Evolutionary conservation across 441 rosid species (phyloP).

Genomic region (Jatropha multifida): DNA sequence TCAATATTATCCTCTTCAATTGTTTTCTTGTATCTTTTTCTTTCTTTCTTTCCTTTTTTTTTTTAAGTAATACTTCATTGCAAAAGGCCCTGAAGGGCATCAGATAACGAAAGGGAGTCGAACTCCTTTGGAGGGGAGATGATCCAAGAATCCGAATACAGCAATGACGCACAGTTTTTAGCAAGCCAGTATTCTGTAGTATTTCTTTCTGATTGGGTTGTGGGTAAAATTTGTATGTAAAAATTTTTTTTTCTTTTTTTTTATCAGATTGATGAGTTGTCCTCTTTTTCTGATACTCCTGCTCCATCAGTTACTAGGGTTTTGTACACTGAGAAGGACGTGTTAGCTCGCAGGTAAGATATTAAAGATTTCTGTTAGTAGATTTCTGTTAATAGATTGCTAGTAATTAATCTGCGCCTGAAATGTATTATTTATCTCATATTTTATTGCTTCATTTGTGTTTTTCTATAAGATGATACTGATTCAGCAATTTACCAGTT

Average conservation of each 20-base stretch:
- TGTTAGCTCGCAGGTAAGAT: conserved; percentile 70
- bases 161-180: no score
- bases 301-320: conserved; percentile 88
- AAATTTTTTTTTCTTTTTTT: conserved; percentile 5
- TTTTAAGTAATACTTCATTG: no score
- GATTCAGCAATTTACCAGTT: neutral
- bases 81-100: no score
- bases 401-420: neutral
- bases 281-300: conserved; percentile 79
- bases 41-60: no score
- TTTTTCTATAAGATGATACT: neutral
- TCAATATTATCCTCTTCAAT: neutral
- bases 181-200: neutral
- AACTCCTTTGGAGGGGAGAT: no score
- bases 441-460: neutral
- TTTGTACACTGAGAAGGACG: conserved; percentile 77
- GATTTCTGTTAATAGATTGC: neutral
- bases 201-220: conserved; percentile 10
- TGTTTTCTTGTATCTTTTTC: neutral
- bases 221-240: conserved; percentile 4
- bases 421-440: neutral
- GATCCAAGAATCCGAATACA: no score
- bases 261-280: conserved; percentile 76
- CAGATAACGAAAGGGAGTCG: no score
- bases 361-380: neutral